A percentile compares a stretch with the other conserved stretches of the same genome.
These are phyloP conservation scores for Rosa hybrid DNA, from an alignment of 331 rosid genomes.

Conservation along the genomic window DNA sequence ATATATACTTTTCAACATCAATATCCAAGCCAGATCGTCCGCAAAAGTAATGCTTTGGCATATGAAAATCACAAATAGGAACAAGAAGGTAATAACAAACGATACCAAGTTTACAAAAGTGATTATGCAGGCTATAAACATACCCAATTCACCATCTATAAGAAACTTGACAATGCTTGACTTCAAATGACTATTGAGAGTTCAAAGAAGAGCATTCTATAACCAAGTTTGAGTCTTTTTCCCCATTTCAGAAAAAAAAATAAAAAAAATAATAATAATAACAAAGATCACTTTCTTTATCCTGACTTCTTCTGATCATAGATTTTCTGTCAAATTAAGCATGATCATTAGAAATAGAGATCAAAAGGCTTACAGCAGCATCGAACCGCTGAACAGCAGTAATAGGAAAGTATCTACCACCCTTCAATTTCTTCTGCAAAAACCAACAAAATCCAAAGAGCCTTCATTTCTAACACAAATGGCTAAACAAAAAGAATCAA, in stretches of 20 bases:
- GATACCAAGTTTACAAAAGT: neutral
- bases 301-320: neutral
- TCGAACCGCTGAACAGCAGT: conserved; percentile 93
- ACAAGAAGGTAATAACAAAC: neutral
- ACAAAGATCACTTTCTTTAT: neutral
- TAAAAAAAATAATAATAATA: too few species aligned
- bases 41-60: conserved; percentile 16
- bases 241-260: neutral
- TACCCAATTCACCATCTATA: neutral
- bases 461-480: neutral
- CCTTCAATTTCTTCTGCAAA: conserved; percentile 62
- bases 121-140: neutral
- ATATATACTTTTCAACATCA: neutral
- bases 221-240: neutral
- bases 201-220: neutral
- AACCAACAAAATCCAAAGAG: conserved; percentile 16
- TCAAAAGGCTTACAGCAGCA: conserved; percentile 69
- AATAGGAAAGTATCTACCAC: conserved; percentile 82
- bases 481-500: conserved; percentile 2
- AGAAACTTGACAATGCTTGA: neutral
- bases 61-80: neutral
- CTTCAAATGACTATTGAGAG: neutral
- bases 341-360: conserved; percentile 5
- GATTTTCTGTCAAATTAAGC: neutral
- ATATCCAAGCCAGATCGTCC: conserved; percentile 3